Evolutionary conservation across 805 yeast species (phyloP).

Genomic region (Candida sithepensis): DNA sequence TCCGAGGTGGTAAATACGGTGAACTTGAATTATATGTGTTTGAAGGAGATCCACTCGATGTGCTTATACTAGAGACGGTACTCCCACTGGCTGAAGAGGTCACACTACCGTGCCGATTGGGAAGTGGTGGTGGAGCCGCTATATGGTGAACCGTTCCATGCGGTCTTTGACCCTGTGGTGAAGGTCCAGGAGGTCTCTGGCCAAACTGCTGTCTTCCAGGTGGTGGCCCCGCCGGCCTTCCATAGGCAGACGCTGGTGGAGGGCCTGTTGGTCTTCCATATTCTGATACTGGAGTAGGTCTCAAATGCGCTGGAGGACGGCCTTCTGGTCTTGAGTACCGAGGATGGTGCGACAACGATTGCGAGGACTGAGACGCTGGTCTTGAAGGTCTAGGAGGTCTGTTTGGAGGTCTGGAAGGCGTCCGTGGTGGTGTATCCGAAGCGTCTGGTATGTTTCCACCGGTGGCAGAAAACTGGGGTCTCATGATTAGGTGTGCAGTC

Average conservation of each 20-base stretch:
- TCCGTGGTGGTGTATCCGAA: slow-evolving; percentile 9
- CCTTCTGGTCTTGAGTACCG: slow-evolving; percentile 3
- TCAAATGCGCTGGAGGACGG: slow-evolving; percentile 3
- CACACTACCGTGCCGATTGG: slow-evolving; percentile 3
- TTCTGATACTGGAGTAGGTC: background rate
- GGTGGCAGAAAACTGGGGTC: slow-evolving; percentile 28
- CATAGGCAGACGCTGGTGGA: too few species aligned
- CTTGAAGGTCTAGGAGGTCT: slow-evolving; percentile 6
- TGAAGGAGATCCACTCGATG: too few species aligned
- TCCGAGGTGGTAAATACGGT: too few species aligned
- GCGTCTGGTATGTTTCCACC: slow-evolving; percentile 24
- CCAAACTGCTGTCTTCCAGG: background rate
- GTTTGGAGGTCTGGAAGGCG: slow-evolving; percentile 6
- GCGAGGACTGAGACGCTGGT: background rate
- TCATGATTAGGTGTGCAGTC: slow-evolving; percentile 12
- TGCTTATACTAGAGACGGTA: too few species aligned
- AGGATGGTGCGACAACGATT: too few species aligned
- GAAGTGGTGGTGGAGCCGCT: slow-evolving; percentile 15
- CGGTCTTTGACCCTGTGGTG: slow-evolving; percentile 1
- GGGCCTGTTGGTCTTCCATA: background rate
- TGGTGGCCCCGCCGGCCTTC: background rate
- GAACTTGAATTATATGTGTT: too few species aligned
- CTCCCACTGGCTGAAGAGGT: background rate
- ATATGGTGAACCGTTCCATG: slow-evolving; percentile 10
- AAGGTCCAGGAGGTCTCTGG: background rate